phyloP scores from a whole-genome alignment of 352 stramenopile species.

The Elongisporangium senticosum region DNA sequence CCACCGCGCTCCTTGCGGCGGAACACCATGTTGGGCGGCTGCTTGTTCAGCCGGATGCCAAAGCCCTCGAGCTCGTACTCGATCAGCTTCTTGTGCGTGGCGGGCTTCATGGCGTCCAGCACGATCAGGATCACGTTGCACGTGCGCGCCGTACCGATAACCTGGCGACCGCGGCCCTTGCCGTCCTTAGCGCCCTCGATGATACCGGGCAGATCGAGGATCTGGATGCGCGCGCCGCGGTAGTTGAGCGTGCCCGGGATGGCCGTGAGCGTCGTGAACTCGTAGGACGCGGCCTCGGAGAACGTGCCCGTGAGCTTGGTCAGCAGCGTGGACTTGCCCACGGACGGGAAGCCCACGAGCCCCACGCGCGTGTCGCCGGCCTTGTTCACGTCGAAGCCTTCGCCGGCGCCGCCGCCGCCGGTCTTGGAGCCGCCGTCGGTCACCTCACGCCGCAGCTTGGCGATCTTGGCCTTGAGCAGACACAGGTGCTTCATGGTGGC shows the following conservation, averaged over 20 bases:
- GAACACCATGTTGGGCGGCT: slow-evolving; percentile 95
- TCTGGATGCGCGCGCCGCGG: slow-evolving; percentile 82
- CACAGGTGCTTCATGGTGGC: slow-evolving; percentile 98
- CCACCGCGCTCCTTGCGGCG: slow-evolving; percentile 96
- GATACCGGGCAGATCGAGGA: slow-evolving; percentile 93
- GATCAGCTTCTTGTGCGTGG: slow-evolving; percentile 98
- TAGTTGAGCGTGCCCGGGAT: slow-evolving; percentile 98
- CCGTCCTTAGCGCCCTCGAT: slow-evolving; percentile 98
- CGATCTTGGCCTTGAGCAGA: slow-evolving; percentile 97
- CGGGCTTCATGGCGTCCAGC: slow-evolving; percentile 94
- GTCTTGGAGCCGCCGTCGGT: slow-evolving; percentile 74
- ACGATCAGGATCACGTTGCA: slow-evolving; percentile 99
- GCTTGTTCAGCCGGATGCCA: slow-evolving; percentile 98
- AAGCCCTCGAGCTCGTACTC: slow-evolving; percentile 98
- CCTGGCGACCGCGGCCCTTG: slow-evolving; percentile 95
- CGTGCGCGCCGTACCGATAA: slow-evolving; percentile 95
- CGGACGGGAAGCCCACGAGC: slow-evolving; percentile 97
- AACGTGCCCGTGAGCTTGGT: slow-evolving; percentile 96
- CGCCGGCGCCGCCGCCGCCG: slow-evolving; percentile 57
- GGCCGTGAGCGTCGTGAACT: slow-evolving; percentile 99
- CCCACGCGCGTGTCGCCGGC: slow-evolving; percentile 96
- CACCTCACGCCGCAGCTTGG: slow-evolving; percentile 94
- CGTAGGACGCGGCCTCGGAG: slow-evolving; percentile 94
- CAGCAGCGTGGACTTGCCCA: slow-evolving; percentile 97
- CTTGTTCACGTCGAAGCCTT: slow-evolving; percentile 91